Evolutionary conservation across 148 eudicot species (phyloP), one percentile per base, ranked within the genome.

Genomic region (Diospyros kaki): DNA sequence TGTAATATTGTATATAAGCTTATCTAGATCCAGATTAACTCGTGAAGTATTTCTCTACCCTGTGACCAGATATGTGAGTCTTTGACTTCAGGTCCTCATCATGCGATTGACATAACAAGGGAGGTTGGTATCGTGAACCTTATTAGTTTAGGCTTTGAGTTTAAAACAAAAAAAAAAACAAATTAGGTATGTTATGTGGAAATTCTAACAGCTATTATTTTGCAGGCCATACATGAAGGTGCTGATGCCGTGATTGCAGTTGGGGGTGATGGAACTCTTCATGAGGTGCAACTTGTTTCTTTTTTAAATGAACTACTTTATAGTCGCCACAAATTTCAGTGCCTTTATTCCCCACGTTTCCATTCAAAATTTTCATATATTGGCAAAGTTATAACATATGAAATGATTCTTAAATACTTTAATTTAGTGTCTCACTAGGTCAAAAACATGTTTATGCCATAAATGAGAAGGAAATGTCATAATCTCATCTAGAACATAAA

Each of bases 261-360:
- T 65, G 98, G 98, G 61, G 98, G 98, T 76, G 98, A 94, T 79
- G 98, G 98, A 73, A 94, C 98, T 40, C 97, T 94, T 80, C 98
- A 94, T 72, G 97, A 94, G 97, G 98, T 94, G 68, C 73, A 83
- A 28, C 43, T 55, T 18, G 28, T 6, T 68, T 68, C 60, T 56
- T 38, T 74, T 55, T 15, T 6, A 51, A 38, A n/a, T 58, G 15
- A 5, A 55, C 60, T 58, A 44, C 68, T 76, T 46, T 12, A 58
- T 8, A 42, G 17, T 54, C 54, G 66, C 68, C 28, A 28, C 28
- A 28, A 28, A 28, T 28, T 28, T 28, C 28, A 28, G 28, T 28
- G 28, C 28, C 28, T 28, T 28, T 28, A 28, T 28, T 28, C 28
- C 28, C 28, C 28, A 28, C 28, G 28, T 28, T 28, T 28, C 28